These are phyloP conservation scores for Cutaneotrichosporon cutaneum DNA, from an alignment of 1,284 basidiomycete species.

Conservation along the genomic window DNA sequence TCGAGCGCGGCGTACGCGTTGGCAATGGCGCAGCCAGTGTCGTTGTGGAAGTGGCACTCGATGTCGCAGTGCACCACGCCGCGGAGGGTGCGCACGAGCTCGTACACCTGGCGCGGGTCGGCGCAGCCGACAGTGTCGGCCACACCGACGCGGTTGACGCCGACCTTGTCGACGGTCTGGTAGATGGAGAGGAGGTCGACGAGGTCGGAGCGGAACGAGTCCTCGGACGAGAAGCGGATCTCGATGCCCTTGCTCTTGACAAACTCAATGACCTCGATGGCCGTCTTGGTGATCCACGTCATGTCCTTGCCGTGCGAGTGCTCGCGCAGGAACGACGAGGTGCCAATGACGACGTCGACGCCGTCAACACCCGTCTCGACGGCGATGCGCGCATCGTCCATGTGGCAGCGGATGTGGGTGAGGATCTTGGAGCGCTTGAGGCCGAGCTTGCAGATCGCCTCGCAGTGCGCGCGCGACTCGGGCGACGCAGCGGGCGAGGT, in stretches of 20 bases:
- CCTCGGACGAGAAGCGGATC: conserved; percentile 99
- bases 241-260: conserved; percentile 99
- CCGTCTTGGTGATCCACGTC: conserved; percentile 94
- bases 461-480: conserved; percentile 91
- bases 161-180: conserved; percentile 99
- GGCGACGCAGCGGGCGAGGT: conserved; percentile 98
- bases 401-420: conserved; percentile 99
- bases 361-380: conserved; percentile 99
- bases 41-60: conserved; percentile 98
- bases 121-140: conserved; percentile 99
- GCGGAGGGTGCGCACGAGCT: conserved; percentile 91
- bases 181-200: conserved; percentile 99
- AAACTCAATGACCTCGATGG: conserved; percentile 98
- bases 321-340: conserved; percentile 97
- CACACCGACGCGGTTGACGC: conserved; percentile 98
- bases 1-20: conserved; percentile 98
- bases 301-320: conserved; percentile 99
- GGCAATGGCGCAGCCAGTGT: conserved; percentile 90
- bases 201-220: conserved; percentile 99
- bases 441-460: conserved; percentile 98
- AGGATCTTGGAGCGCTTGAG: conserved; percentile 80
- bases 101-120: conserved; percentile 98
- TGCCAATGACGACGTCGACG: conserved; percentile 99
- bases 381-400: conserved; percentile 98
- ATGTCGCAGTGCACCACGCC: conserved; percentile 97